Percentiles rank a stretch among this genome's conserved stretches.
Evolutionary conservation across 176 grass and related monocot genomes (phyloP).

Genomic region (Microstegium vimineum): DNA sequence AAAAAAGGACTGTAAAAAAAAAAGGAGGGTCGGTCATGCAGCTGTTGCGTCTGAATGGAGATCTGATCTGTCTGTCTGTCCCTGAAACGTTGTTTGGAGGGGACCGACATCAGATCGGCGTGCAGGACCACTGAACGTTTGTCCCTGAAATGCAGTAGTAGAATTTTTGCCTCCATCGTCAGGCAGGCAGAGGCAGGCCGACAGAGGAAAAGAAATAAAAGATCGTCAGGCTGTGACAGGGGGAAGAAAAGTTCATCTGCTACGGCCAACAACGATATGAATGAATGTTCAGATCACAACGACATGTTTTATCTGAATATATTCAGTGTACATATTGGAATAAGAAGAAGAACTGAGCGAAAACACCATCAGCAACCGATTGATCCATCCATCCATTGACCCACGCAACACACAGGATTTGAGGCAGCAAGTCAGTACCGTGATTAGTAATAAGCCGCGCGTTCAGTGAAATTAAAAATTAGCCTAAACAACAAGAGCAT

Average conservation of each 20-base stretch:
- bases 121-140: background rate
- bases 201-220: too few relatives aligned
- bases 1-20: too few relatives aligned
- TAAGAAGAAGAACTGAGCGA: background rate
- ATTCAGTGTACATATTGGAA: background rate
- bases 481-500: conserved; percentile 40
- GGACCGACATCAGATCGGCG: background rate
- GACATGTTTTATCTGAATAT: background rate
- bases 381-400: background rate
- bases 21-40: too few relatives aligned
- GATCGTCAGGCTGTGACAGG: too few relatives aligned
- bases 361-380: background rate
- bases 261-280: background rate
- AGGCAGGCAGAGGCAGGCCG: too few relatives aligned
- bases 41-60: background rate
- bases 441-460: conserved; percentile 32
- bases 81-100: background rate
- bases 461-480: conserved; percentile 16
- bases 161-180: background rate
- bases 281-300: background rate
- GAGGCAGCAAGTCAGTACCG: background rate
- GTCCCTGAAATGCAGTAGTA: too few relatives aligned
- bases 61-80: background rate
- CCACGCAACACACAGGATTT: background rate
- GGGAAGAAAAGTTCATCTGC: too few relatives aligned